These are phyloP conservation scores for Themeda triandra DNA, from an alignment of 176 grass and related monocot genomes.

Conservation along the genomic window DNA sequence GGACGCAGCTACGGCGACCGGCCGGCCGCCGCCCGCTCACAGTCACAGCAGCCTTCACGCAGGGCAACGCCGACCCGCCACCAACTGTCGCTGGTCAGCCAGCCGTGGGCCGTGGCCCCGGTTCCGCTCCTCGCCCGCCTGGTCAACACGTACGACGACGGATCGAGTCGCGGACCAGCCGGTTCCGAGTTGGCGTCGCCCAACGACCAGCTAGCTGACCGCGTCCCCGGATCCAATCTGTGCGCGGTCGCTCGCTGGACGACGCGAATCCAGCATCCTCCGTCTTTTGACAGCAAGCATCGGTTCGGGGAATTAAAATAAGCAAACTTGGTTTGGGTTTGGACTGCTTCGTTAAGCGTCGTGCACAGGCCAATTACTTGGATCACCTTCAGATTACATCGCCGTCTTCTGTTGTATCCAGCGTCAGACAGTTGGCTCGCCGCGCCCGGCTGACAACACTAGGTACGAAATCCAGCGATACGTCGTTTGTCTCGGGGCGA, in stretches of 20 bases:
- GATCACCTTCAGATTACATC: background rate
- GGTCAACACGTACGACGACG: slow-evolving; percentile 14
- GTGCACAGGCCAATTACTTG: slow-evolving; percentile 1
- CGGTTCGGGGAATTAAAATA: background rate
- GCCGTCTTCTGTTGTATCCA: background rate
- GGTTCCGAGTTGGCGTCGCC: background rate
- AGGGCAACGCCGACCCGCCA: background rate
- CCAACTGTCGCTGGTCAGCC: background rate
- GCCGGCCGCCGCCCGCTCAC: background rate
- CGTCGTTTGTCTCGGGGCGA: background rate
- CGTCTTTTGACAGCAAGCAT: background rate
- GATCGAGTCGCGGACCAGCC: background rate
- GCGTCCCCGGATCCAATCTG: background rate
- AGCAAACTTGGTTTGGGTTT: background rate
- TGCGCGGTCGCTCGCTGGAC: background rate
- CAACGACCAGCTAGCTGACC: slow-evolving; percentile 4
- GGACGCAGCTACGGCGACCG: background rate
- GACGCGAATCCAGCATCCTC: background rate
- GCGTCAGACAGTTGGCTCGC: background rate
- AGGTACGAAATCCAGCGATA: background rate
- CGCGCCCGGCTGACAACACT: background rate
- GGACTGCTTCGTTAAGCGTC: background rate
- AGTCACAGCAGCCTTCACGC: background rate
- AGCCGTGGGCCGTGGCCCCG: background rate
- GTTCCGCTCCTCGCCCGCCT: background rate